A percentile compares a stretch with the other conserved stretches of the same genome.
phyloP scores from a whole-genome alignment of 768 basidiomycete species.

The Xanthoconium stramineum region DNA sequence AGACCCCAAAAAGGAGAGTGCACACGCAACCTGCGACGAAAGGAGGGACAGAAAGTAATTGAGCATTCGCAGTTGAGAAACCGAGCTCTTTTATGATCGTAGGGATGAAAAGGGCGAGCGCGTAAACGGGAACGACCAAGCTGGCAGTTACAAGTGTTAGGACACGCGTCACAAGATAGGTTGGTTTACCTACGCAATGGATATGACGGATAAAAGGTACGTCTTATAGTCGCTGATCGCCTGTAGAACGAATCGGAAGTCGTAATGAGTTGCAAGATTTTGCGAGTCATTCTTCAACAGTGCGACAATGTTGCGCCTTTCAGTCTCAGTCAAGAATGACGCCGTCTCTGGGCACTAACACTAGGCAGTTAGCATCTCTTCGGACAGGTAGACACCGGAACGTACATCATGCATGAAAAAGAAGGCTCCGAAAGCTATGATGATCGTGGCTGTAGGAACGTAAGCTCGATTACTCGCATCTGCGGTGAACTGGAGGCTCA shows the following conservation, averaged over 20 bases:
- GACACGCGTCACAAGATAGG: background rate
- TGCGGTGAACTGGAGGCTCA: slow-evolving; percentile 1
- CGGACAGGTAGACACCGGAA: background rate
- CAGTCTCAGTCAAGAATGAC: slow-evolving; percentile 45
- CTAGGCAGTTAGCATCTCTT: background rate
- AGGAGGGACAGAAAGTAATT: slow-evolving; percentile 46
- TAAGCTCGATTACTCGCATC: background rate
- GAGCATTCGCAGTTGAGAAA: slow-evolving; percentile 47
- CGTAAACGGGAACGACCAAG: slow-evolving; percentile 42
- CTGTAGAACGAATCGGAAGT: slow-evolving; percentile 45
- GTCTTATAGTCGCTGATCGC: slow-evolving; percentile 46
- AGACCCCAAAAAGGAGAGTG: slow-evolving; percentile 40
- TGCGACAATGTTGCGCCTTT: slow-evolving; percentile 37
- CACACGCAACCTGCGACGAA: slow-evolving; percentile 44
- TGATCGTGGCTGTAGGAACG: slow-evolving; percentile 18
- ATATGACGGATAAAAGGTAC: slow-evolving; percentile 30
- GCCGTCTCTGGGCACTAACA: slow-evolving; percentile 55
- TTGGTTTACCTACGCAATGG: slow-evolving; percentile 34
- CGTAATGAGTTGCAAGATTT: slow-evolving; percentile 43
- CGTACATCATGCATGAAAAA: slow-evolving; percentile 54
- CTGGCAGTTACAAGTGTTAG: slow-evolving; percentile 20
- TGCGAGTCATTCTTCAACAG: slow-evolving; percentile 42
- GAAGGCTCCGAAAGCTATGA: slow-evolving; percentile 31
- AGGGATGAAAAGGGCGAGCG: slow-evolving; percentile 49
- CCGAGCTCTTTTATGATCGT: slow-evolving; percentile 50